These are phyloP conservation scores for Mycena sp. DNA, from an alignment of 1,284 basidiomycete species.

Conservation along the genomic window DNA sequence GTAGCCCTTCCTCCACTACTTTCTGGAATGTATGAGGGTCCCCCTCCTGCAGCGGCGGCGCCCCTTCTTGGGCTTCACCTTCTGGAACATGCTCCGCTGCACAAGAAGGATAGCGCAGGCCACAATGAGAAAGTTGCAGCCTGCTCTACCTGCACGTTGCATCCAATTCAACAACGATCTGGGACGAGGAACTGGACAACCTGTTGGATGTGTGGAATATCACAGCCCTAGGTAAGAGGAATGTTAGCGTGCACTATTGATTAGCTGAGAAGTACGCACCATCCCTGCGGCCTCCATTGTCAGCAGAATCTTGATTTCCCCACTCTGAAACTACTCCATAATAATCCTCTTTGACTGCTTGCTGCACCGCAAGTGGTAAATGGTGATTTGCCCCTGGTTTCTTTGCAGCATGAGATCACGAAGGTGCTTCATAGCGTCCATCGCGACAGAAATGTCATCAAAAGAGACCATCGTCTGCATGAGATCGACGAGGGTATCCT, in stretches of 20 bases:
- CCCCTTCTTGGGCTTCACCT: background rate
- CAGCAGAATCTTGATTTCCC: slow-evolving; percentile 37
- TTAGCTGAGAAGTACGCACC: slow-evolving; percentile 32
- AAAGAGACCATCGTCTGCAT: slow-evolving; percentile 44
- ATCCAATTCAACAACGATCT: background rate
- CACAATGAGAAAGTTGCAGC: background rate
- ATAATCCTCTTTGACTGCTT: slow-evolving; percentile 31
- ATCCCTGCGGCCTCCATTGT: slow-evolving; percentile 46
- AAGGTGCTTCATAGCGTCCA: slow-evolving; percentile 16
- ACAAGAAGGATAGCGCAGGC: background rate
- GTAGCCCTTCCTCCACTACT: slow-evolving; percentile 33
- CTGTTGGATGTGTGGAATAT: slow-evolving; percentile 42
- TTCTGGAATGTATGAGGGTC: slow-evolving; percentile 21
- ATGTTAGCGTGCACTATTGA: too few relatives aligned
- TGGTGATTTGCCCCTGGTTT: slow-evolving; percentile 15
- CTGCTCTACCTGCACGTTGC: background rate
- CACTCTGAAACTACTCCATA: slow-evolving; percentile 36
- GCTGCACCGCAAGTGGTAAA: slow-evolving; percentile 32
- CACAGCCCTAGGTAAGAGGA: slow-evolving; percentile 36
- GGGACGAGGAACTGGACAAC: background rate
- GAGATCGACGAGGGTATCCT: slow-evolving; percentile 69
- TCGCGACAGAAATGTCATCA: slow-evolving; percentile 17
- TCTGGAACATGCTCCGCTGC: background rate
- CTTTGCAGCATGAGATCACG: slow-evolving; percentile 4
- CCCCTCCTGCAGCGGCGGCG: too few relatives aligned